Conservation (phyloP, 2,329 filamentous ascomycete species). For the Aspergillus sp. region DNA sequence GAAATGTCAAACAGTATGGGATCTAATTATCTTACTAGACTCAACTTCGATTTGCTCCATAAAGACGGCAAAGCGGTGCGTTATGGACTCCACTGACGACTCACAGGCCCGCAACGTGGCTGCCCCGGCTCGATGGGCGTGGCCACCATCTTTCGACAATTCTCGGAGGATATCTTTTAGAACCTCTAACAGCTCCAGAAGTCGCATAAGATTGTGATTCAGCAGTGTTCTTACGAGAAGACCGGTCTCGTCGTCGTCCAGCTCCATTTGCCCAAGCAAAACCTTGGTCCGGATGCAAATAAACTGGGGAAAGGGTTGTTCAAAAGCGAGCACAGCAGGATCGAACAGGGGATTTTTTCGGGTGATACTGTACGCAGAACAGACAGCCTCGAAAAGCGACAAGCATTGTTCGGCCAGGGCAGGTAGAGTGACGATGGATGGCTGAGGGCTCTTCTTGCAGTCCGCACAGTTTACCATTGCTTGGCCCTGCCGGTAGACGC, state of each 20-base stretch:
- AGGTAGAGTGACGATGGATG: conserved; percentile 33
- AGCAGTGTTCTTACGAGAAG: conserved; percentile 20
- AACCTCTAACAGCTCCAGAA: conserved; percentile 17
- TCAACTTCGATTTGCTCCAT: conserved; percentile 19
- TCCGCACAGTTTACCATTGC: conserved; percentile 16
- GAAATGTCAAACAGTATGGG: background rate
- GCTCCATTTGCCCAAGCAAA: conserved; percentile 19
- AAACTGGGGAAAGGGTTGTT: conserved; percentile 15
- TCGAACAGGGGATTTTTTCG: conserved; percentile 19
- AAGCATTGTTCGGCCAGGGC: conserved; percentile 32
- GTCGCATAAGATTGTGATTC: conserved; percentile 13
- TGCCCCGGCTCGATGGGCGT: conserved; percentile 6
- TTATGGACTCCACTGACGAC: conserved; percentile 15
- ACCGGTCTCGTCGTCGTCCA: conserved; percentile 18
- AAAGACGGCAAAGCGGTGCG: conserved; percentile 16
- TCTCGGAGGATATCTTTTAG: conserved; percentile 10
- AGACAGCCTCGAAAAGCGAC: conserved; percentile 20
- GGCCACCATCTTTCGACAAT: conserved; percentile 8
- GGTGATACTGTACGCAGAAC: conserved; percentile 19
- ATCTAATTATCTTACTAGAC: conserved; percentile 3
- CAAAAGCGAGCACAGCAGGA: conserved; percentile 13
- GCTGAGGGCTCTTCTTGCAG: conserved; percentile 14
- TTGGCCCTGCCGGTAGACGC: conserved; percentile 17
- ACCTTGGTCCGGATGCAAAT: conserved; percentile 23
- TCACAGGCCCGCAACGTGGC: conserved; percentile 13